A percentile compares a stretch with the other conserved stretches of the same genome.
phyloP scores from a whole-genome alignment of 1,139 yeast genomes.

The Blastobotrys indianensis region DNA sequence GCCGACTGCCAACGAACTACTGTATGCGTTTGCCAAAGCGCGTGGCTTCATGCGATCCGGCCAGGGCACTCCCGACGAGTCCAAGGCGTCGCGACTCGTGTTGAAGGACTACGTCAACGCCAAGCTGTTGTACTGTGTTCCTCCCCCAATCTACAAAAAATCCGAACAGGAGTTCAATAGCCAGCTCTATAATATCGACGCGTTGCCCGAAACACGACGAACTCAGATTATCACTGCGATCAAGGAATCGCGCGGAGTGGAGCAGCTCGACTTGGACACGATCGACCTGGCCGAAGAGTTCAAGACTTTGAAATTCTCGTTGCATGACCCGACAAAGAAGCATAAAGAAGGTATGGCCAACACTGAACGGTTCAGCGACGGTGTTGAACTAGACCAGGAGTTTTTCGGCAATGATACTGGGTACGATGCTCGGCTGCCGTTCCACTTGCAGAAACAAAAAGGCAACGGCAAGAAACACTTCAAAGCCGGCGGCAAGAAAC shows the following conservation, averaged over 20 bases:
- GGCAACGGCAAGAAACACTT: conserved; percentile 61
- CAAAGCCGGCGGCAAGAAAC: conserved; percentile 66
- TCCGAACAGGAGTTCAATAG: conserved; percentile 54
- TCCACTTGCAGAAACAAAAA: conserved; percentile 46
- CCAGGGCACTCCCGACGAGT: conserved; percentile 94
- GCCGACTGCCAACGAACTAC: conserved; percentile 84
- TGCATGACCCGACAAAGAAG: conserved; percentile 43
- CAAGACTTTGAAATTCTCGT: conserved; percentile 67
- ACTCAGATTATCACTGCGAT: conserved; percentile 48
- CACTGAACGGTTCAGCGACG: conserved; percentile 19
- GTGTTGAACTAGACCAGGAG: conserved; percentile 74
- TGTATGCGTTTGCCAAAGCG: conserved; percentile 91
- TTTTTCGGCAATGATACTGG: conserved; percentile 65
- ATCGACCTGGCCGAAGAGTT: conserved; percentile 68
- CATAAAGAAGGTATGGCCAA: conserved; percentile 35
- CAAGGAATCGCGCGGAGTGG: conserved; percentile 14
- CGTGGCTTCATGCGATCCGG: conserved; percentile 93
- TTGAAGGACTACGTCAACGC: conserved; percentile 95
- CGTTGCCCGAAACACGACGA: conserved; percentile 60
- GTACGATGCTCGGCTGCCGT: conserved; percentile 64
- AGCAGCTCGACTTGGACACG: conserved; percentile 34
- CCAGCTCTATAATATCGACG: conserved; percentile 59
- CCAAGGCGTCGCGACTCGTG: conserved; percentile 88
- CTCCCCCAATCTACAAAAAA: conserved; percentile 59
- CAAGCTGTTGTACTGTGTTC: conserved; percentile 74